These are phyloP conservation scores for Hyparrhenia diplandra DNA, from an alignment of 176 grass and related monocot species.

Conservation along the genomic window DNA sequence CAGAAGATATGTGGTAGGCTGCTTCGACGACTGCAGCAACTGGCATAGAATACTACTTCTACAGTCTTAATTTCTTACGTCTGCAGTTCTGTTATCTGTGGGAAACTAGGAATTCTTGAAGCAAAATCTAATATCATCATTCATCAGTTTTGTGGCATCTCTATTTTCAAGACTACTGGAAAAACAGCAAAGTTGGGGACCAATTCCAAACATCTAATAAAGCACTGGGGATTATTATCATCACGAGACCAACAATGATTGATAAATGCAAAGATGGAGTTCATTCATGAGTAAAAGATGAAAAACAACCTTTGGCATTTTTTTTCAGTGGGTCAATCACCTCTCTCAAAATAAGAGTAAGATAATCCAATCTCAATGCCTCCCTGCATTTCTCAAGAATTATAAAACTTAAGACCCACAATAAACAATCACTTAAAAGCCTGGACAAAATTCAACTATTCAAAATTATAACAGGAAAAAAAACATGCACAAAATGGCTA, in stretches of 20 bases:
- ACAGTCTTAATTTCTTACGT: background rate
- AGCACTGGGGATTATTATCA: background rate
- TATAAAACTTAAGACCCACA: background rate
- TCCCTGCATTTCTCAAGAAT: slow-evolving; percentile 56
- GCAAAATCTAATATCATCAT: background rate
- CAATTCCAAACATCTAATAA: background rate
- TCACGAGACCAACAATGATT: slow-evolving; percentile 4
- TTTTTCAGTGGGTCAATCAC: slow-evolving; percentile 63
- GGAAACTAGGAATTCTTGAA: background rate
- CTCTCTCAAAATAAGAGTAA: slow-evolving; percentile 74
- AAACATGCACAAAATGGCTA: background rate
- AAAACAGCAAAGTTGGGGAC: background rate
- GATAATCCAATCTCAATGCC: slow-evolving; percentile 77
- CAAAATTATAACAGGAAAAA: background rate
- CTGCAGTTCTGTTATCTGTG: background rate
- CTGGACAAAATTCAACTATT: background rate
- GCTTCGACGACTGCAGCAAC: background rate
- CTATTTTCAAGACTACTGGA: background rate
- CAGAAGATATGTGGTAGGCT: background rate
- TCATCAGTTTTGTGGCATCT: background rate
- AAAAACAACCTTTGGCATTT: slow-evolving; percentile 69
- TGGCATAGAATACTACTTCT: background rate
- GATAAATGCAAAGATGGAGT: background rate
- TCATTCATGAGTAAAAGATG: slow-evolving; percentile 10
- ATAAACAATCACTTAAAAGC: background rate